Conservation (phyloP, 805 yeast species). For the Ogataea trehalophila region DNA sequence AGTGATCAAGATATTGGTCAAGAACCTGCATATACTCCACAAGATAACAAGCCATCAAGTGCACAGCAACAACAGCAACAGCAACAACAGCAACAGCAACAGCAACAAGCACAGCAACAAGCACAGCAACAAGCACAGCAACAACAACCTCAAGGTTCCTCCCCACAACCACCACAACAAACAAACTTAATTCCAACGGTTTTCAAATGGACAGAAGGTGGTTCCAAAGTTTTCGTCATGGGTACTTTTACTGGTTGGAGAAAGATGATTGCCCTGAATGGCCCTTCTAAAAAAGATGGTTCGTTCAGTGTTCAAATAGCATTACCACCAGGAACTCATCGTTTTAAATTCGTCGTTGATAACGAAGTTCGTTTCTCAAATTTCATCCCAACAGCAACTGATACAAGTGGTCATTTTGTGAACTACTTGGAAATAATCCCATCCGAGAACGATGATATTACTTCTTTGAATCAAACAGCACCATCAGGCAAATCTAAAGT, state of each 20-base stretch:
- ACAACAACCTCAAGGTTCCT: background rate
- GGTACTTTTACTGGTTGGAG: slow-evolving; percentile 99
- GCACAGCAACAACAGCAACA: slow-evolving; percentile 4
- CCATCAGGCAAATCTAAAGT: slow-evolving; percentile 20
- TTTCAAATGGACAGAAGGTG: slow-evolving; percentile 95
- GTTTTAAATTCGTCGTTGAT: slow-evolving; percentile 90
- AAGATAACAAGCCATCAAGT: slow-evolving; percentile 7
- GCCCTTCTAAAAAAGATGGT: slow-evolving; percentile 43
- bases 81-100: slow-evolving; percentile 6
- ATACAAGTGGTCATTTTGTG: slow-evolving; percentile 93
- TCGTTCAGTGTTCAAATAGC: slow-evolving; percentile 66
- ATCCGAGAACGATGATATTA: slow-evolving; percentile 24
- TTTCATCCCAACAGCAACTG: slow-evolving; percentile 92
- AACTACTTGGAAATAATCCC: slow-evolving; percentile 74
- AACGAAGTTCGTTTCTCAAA: slow-evolving; percentile 88
- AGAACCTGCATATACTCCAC: slow-evolving; percentile 8
- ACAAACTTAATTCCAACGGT: slow-evolving; percentile 46
- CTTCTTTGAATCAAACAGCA: slow-evolving; percentile 13
- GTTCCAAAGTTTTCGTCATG: slow-evolving; percentile 88
- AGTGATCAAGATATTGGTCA: slow-evolving; percentile 25
- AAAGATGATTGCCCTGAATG: slow-evolving; percentile 85
- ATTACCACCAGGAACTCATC: slow-evolving; percentile 85
- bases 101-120: background rate
- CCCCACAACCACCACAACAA: slow-evolving; percentile 14
- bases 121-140: background rate